Base-by-base conservation (phyloP, 768 basidiomycete species). In the Coprinopsis marcescibilis region DNA sequence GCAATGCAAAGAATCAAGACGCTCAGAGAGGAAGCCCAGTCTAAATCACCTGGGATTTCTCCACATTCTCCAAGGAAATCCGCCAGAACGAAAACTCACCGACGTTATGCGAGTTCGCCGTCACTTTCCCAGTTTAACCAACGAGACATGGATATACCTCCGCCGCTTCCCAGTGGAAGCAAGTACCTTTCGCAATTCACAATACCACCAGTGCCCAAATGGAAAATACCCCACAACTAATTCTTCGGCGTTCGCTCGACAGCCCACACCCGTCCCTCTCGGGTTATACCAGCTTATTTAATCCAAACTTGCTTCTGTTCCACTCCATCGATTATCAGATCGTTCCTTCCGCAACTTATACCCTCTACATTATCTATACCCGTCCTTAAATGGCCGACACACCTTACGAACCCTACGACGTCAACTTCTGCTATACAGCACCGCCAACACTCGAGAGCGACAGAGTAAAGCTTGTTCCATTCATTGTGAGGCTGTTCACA, bases 371-470 rank as follows among this genome's bases (percentile, higher is more conserved):
- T 17, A 17, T 20, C 8, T 17, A 7, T 14, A 14, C n/a, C 25
- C 21, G 23, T 10, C 23, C 10, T 12, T 4, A 7, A 41, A 4
- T 24, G 19, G 29, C 29, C 29, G 29, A 8, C 29, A 8, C 29
- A 32, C 8, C 29, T 32, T 8, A 32, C n/a, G 29, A 37, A 17
- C 35, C 35, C 17, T 37, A 43, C 27, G 17, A 45, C 30, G 7
- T 45, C 27, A 76, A 80, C 49, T 78, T 81, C 56, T 74, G 71
- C 51, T 77, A 75, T 51, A 67, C 71, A 3, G 60, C 77, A 3
- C 70, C 67, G 0, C 57, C 65, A n/a, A 47, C 40, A 1, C 59
- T 81, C 13, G 69, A 78, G 52, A 78, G 62, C 51, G 68, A 70
- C 10, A 65, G 71, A 19, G 56, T 81, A 17, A 69, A 61, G 47